phyloP scores from a whole-genome alignment of 208 protist genomes.

The Acanthamoeba castellanii region DNA sequence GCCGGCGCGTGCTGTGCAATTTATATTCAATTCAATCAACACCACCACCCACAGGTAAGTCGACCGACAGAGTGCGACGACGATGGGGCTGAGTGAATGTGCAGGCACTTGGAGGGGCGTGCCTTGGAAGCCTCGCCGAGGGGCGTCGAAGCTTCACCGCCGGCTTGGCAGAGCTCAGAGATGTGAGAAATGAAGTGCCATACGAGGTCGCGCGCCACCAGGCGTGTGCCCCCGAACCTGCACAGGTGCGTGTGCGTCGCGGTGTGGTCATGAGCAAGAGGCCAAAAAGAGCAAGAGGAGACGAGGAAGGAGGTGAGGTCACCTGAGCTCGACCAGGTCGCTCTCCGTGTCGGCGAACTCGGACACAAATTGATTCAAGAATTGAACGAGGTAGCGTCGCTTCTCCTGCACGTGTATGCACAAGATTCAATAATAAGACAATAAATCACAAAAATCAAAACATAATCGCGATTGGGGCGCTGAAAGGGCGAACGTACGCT shows the following conservation, averaged over 20 bases:
- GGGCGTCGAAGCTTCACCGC: neutral
- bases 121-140: neutral
- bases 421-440: neutral
- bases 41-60: neutral
- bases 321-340: slow-evolving; percentile 61
- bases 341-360: neutral
- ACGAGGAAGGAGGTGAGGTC: neutral
- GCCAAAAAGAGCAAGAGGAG: neutral
- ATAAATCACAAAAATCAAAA: neutral
- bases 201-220: neutral
- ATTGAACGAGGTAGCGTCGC: slow-evolving; percentile 34
- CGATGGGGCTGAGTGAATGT: no score
- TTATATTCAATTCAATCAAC: neutral
- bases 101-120: no score
- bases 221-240: slow-evolving; percentile 43
- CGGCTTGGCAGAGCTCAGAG: slow-evolving; percentile 19
- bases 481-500: neutral
- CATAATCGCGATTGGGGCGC: neutral
- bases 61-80: no score
- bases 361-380: slow-evolving; percentile 28
- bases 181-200: slow-evolving; percentile 62
- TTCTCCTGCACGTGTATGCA: slow-evolving; percentile 30
- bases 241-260: neutral
- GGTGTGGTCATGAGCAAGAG: neutral
- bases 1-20: slow-evolving; percentile 8